Conservation (phyloP, 768 basidiomycete species). For the Tylopilus plumbeoviolaceoides region DNA sequence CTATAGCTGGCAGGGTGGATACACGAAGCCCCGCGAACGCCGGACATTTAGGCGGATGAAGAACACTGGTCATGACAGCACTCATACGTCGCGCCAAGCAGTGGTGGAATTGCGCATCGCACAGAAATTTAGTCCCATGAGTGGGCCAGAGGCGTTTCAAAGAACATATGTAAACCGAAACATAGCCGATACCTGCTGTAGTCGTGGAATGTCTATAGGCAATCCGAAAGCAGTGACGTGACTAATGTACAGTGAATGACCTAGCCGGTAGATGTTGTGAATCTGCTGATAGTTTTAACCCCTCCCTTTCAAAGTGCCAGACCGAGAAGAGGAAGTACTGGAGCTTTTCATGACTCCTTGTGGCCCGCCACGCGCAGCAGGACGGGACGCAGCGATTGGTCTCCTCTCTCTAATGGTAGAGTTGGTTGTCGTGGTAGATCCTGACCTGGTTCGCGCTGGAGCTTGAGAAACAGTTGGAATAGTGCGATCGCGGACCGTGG, state of each 20-base stretch:
- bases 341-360: constrained; percentile 18
- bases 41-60: background rate
- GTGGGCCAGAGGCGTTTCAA: background rate
- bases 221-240: constrained; percentile 7
- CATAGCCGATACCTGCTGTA: background rate
- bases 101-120: background rate
- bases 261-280: background rate
- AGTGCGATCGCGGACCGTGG: constrained; percentile 8
- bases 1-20: background rate
- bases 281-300: background rate
- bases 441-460: constrained; percentile 6
- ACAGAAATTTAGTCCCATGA: background rate
- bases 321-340: constrained; percentile 26
- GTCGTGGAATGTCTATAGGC: constrained; percentile 1
- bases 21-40: background rate
- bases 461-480: constrained; percentile 9
- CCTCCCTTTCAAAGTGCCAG: constrained; percentile 21
- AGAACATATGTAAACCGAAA: background rate
- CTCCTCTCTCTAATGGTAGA: constrained; percentile 16
- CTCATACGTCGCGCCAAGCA: background rate
- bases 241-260: constrained; percentile 25
- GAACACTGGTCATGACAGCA: background rate
- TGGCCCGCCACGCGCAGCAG: constrained; percentile 4
- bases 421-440: constrained; percentile 8
- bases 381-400: constrained; percentile 6